These are phyloP conservation scores for Lodderomyces margitis DNA, from an alignment of 1,139 yeast species.

Conservation along the genomic window DNA sequence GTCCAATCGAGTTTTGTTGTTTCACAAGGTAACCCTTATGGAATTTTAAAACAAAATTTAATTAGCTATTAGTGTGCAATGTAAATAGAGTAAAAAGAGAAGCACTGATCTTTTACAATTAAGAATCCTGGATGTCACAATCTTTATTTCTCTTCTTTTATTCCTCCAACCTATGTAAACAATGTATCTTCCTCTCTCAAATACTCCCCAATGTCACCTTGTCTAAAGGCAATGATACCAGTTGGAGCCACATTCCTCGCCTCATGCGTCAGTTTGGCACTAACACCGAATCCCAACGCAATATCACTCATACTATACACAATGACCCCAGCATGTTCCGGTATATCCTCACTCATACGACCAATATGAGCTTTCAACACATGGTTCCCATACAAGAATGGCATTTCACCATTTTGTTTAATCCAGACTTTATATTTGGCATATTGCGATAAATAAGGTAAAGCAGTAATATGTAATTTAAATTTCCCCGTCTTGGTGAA, in stretches of 20 bases:
- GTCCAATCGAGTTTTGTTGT: constrained; percentile 58
- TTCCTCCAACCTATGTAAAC: constrained; percentile 56
- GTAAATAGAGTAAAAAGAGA: constrained; percentile 2
- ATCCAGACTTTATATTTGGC: constrained; percentile 97
- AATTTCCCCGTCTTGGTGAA: constrained; percentile 97
- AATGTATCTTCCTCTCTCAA: constrained; percentile 96
- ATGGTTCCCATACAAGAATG: constrained; percentile 93
- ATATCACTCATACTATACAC: constrained; percentile 89
- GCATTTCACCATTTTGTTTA: constrained; percentile 97
- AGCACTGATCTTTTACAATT: neutral
- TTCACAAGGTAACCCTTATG: constrained; percentile 82
- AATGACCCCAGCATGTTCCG: constrained; percentile 96
- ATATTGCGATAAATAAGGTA: constrained; percentile 76
- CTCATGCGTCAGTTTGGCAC: constrained; percentile 90
- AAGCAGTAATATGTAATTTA: constrained; percentile 89
- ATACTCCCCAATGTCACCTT: constrained; percentile 97
- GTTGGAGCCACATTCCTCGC: constrained; percentile 88
- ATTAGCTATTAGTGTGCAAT: constrained; percentile 2
- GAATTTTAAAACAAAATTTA: constrained; percentile 44
- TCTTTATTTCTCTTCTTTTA: constrained; percentile 1
- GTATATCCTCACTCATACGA: constrained; percentile 94
- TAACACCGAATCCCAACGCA: constrained; percentile 94
- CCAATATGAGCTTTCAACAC: constrained; percentile 96
- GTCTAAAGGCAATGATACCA: constrained; percentile 92
- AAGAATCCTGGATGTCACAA: neutral